Percentiles rank a stretch among this genome's conserved stretches.
phyloP scores from a whole-genome alignment of 176 grass and related monocot genomes.

The Cenchrus fungigraminus region DNA sequence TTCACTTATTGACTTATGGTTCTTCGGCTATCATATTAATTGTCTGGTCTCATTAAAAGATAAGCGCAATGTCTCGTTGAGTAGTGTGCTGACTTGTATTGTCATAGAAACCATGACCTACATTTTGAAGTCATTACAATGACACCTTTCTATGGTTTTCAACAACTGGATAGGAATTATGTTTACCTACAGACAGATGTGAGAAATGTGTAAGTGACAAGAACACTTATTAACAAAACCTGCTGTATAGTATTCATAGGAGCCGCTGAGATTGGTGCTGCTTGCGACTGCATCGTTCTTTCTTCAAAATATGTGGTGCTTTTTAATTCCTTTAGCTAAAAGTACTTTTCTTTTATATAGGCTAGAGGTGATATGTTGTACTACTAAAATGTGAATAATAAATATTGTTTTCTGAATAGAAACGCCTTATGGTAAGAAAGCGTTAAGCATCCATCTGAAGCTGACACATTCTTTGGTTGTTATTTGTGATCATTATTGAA shows the following conservation, averaged over 20 bases:
- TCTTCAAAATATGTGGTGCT: background rate
- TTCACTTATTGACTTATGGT: too few species aligned
- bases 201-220: conserved; percentile 4
- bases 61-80: conserved; percentile 4
- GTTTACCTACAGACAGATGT: background rate
- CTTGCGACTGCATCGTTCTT: background rate
- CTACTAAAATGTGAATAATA: background rate
- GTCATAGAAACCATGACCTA: background rate
- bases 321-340: background rate
- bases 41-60: background rate
- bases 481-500: conserved; percentile 22
- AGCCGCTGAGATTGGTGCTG: background rate
- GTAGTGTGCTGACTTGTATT: background rate
- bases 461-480: background rate
- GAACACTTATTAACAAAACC: background rate
- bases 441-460: background rate
- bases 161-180: conserved; percentile 19
- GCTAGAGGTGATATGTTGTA: background rate
- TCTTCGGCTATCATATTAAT: too few species aligned
- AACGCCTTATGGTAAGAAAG: conserved; percentile 36
- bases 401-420: conserved; percentile 16
- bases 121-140: conserved; percentile 24
- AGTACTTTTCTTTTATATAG: background rate
- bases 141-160: background rate
- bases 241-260: background rate